Conservation (phyloP, 164 flowering plant genomes). For the Liquidambar formosana region DNA sequence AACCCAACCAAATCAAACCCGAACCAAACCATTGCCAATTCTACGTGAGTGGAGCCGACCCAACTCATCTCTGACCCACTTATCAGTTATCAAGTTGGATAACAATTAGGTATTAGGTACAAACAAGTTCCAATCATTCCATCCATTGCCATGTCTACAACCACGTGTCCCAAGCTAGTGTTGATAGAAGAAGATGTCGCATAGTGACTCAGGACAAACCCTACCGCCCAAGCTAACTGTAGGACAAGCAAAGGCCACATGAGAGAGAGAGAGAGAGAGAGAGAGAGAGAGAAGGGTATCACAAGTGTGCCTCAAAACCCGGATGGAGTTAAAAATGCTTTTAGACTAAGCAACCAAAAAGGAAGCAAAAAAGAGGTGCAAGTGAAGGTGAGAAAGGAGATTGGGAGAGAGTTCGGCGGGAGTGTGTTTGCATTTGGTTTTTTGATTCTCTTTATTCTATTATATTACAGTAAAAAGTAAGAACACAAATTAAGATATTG, state of each 20-base stretch:
- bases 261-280: background rate
- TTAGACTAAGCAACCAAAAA: constrained; percentile 13
- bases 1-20: too few relatives aligned
- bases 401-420: constrained; percentile 32
- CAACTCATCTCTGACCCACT: too few relatives aligned
- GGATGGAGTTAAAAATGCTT: constrained; percentile 12
- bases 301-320: constrained; percentile 9
- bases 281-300: background rate
- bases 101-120: too few relatives aligned
- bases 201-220: background rate
- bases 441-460: background rate
- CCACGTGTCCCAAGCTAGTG: too few relatives aligned
- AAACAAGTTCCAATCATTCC: too few relatives aligned
- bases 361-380: background rate
- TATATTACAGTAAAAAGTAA: constrained; percentile 4
- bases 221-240: constrained; percentile 6
- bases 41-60: too few relatives aligned
- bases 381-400: constrained; percentile 2
- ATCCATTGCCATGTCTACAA: too few relatives aligned
- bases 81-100: too few relatives aligned
- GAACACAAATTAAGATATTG: background rate
- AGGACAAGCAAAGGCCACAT: constrained; percentile 13
- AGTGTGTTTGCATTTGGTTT: constrained; percentile 15
- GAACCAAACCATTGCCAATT: too few relatives aligned
- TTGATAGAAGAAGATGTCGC: too few relatives aligned